Evolutionary conservation across 108 stramenopile genomes (phyloP).

Genomic region (Stephanodiscus minutulus): DNA sequence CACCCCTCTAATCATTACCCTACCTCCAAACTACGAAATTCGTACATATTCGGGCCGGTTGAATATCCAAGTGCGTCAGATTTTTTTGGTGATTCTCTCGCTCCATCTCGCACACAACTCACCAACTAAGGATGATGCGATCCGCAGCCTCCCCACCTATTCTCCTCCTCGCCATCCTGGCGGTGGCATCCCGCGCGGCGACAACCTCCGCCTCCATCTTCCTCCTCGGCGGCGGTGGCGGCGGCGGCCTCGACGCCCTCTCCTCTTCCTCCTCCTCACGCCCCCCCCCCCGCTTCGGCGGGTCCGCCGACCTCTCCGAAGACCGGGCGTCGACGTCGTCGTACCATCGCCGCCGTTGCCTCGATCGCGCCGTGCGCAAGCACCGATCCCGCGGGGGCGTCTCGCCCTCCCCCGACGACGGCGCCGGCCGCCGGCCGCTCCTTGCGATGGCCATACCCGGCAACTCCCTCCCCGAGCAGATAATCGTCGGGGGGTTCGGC

Average conservation of each 20-base stretch:
- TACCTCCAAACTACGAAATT: too few relatives aligned
- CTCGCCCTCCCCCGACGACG: not conserved
- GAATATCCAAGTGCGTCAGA: too few relatives aligned
- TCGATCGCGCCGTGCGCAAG: slow-evolving; percentile 14
- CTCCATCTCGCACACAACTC: too few relatives aligned
- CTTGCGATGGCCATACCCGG: slow-evolving; percentile 89
- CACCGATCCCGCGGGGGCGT: slow-evolving; percentile 1
- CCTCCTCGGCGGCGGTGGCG: slow-evolving; percentile 18
- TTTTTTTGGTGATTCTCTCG: too few relatives aligned
- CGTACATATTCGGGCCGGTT: too few relatives aligned
- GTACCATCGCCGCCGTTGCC: slow-evolving; percentile 40
- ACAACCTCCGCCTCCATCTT: slow-evolving; percentile 29
- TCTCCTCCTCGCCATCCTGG: not conserved
- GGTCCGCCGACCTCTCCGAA: not conserved
- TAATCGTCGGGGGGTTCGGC: slow-evolving; percentile 80
- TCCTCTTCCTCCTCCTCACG: too few relatives aligned
- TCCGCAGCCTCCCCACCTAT: not conserved
- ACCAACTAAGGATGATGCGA: not conserved
- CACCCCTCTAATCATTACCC: too few relatives aligned
- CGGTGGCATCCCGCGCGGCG: not conserved
- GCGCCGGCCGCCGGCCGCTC: slow-evolving; percentile 11
- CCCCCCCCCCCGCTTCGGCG: slow-evolving; percentile 16
- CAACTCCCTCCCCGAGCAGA: slow-evolving; percentile 81
- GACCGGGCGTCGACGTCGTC: not conserved
- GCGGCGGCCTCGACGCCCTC: slow-evolving; percentile 25